Base-by-base conservation (phyloP, 2,329 filamentous ascomycete genomes). In the Raffaelea arxii region DNA sequence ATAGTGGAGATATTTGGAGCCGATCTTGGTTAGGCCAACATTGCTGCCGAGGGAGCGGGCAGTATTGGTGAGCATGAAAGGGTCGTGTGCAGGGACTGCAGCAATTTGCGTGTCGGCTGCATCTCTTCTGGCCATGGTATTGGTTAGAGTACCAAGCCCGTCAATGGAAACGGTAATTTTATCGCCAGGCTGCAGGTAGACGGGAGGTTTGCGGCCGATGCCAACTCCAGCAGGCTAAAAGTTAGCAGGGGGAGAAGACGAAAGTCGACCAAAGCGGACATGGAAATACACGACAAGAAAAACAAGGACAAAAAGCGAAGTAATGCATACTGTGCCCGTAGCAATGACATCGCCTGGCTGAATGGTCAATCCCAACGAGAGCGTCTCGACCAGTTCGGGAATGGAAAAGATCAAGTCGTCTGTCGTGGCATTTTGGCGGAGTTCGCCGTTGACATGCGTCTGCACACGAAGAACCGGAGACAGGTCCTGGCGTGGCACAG, bases 351-450 rank as follows among this genome's bases (percentile, higher is more conserved):
- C 68, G 1, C 71, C 71, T 0, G 63, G 58, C 43, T 67, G 62
- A 1, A 74, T 49, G 0, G 70, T 74, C 44, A 65, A 62, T 0
- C 64, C 68, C 25, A 58, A 62, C 16, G 65, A 68, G 2, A 70
- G 54, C 1, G 65, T 68, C 46, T 58, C 59, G 41, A 73, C 62
- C 14, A 74, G 55, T 3, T 54, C 59, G 3, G 66, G 61, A 3
- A 71, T 64, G 1, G 58, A 60, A 54, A 70, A 71, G 49, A 75
- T 72, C 25, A 77, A 58, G 25, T 73, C 62, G 3, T 65, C 59
- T 0, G 64, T 66, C 0, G 64, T 71, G 2, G 63, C 65, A 27
- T 68, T 56, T 50, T 75, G 71, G 9, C 69, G 60, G n/a, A 65
- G 53, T 46, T 72, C 64, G 2, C 65, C 66, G 45, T 74, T 75